phyloP scores from a whole-genome alignment of 108 stramenopile species.

The Nitzschia sp. region DNA sequence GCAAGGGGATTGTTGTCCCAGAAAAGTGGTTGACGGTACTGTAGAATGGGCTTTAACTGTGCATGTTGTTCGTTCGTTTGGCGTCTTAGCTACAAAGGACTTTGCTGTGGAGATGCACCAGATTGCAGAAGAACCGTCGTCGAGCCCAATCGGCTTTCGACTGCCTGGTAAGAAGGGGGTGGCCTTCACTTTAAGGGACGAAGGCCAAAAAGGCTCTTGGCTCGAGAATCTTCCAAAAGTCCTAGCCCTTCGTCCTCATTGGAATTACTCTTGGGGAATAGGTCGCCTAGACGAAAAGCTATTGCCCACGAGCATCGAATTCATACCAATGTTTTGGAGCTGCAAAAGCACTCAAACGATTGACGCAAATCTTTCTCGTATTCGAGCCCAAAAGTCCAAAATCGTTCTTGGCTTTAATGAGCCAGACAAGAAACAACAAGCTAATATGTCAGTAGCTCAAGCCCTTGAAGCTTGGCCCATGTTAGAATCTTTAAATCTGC shows the following conservation, averaged over 20 bases:
- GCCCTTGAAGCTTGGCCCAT: conserved; percentile 27
- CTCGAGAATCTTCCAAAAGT: conserved; percentile 31
- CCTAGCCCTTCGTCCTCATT: conserved; percentile 17
- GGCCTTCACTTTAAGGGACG: conserved; percentile 22
- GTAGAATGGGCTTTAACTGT: too few species aligned
- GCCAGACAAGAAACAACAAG: conserved; percentile 23
- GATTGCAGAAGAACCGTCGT: too few species aligned
- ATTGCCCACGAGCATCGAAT: conserved; percentile 15
- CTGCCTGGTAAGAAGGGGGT: conserved; percentile 34
- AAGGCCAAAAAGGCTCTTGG: conserved; percentile 12
- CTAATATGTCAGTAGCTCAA: conserved; percentile 19
- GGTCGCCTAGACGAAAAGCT: not conserved
- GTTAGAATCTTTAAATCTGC: not conserved
- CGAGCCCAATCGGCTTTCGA: too few species aligned
- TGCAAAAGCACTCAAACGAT: not conserved
- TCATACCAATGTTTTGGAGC: conserved; percentile 37
- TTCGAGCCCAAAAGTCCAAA: not conserved
- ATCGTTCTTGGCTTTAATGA: conserved; percentile 34
- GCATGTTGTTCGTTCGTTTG: too few species aligned
- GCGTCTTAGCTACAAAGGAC: too few species aligned
- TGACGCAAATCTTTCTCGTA: not conserved
- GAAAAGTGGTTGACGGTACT: too few species aligned
- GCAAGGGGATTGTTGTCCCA: too few species aligned
- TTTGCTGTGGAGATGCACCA: too few species aligned
- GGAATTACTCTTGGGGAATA: conserved; percentile 22